Evolutionary conservation across 176 grass and related monocot genomes (phyloP).

Genomic region (Hyparrhenia diplandra): DNA sequence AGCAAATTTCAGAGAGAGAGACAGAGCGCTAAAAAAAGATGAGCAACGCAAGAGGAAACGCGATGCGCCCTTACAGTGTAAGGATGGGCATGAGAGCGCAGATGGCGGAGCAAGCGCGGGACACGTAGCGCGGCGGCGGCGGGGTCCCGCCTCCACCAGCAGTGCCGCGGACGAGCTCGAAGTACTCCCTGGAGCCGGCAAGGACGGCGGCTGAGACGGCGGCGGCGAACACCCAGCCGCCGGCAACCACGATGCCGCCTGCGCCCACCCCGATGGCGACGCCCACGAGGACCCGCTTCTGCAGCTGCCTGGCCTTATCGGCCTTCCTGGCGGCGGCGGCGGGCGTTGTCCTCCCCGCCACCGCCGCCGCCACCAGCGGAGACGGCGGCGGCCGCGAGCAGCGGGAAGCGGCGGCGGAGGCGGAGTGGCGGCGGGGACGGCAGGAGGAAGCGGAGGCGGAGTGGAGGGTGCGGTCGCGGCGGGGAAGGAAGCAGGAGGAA

Average conservation of each 20-base stretch:
- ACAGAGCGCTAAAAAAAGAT: not conserved
- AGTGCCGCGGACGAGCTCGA: conserved; percentile 68
- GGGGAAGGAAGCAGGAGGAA: not conserved
- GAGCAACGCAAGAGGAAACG: not conserved
- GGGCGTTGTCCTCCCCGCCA: not conserved
- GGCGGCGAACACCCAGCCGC: conserved; percentile 69
- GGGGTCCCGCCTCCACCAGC: conserved; percentile 38
- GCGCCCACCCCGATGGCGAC: conserved; percentile 79
- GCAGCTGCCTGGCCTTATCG: conserved; percentile 44
- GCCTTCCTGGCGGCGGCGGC: not conserved
- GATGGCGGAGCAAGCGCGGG: conserved; percentile 71
- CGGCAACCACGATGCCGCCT: conserved; percentile 68
- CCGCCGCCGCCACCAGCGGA: not conserved
- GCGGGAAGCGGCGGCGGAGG: conserved; percentile 35
- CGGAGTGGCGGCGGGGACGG: conserved; percentile 31
- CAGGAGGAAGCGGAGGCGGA: conserved; percentile 35
- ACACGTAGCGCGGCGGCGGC: conserved; percentile 73
- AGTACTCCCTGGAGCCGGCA: conserved; percentile 67
- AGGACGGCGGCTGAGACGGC: conserved; percentile 47
- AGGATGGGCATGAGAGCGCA: conserved; percentile 80
- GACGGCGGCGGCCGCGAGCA: conserved; percentile 25
- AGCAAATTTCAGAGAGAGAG: not conserved
- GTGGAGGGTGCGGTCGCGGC: not conserved
- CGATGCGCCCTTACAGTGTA: conserved; percentile 52
- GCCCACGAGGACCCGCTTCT: conserved; percentile 67